Conservation (phyloP, 2,329 filamentous ascomycete genomes). For the Mollisia scopiformis region DNA sequence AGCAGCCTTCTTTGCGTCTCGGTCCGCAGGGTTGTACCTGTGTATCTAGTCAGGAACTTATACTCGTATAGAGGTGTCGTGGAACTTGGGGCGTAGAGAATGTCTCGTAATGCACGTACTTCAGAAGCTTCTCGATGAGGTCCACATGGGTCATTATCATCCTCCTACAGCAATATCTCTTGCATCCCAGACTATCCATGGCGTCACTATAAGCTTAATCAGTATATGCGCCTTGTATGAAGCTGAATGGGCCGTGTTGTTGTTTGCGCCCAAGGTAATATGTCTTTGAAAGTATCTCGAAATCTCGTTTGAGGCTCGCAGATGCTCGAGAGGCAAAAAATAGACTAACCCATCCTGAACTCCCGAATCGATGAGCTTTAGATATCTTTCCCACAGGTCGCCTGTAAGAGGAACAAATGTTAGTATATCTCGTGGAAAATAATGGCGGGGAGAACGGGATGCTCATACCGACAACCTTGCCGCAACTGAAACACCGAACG, state of each 20-base stretch:
- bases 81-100: background rate
- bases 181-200: conserved; percentile 92
- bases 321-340: background rate
- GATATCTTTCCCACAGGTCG: conserved; percentile 96
- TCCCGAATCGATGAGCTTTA: conserved; percentile 82
- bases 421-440: too few species aligned
- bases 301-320: background rate
- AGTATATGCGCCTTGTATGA: too few species aligned
- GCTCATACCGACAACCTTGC: conserved; percentile 81
- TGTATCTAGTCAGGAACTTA: conserved; percentile 22
- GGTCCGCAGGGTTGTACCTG: conserved; percentile 53
- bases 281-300: too few species aligned
- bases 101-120: too few species aligned
- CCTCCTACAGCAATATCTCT: conserved; percentile 96
- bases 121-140: conserved; percentile 95
- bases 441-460: too few species aligned
- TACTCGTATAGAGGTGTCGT: too few species aligned
- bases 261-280: too few species aligned
- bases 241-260: too few species aligned
- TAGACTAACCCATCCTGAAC: conserved; percentile 71
- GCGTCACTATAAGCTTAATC: conserved; percentile 68
- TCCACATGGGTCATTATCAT: conserved; percentile 99
- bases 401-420: conserved; percentile 74
- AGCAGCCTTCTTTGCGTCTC: conserved; percentile 45
- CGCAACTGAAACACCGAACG: conserved; percentile 97